Evolutionary conservation across 129 eudicot species (phyloP).

Genomic region (Oenanthe sinensis): DNA sequence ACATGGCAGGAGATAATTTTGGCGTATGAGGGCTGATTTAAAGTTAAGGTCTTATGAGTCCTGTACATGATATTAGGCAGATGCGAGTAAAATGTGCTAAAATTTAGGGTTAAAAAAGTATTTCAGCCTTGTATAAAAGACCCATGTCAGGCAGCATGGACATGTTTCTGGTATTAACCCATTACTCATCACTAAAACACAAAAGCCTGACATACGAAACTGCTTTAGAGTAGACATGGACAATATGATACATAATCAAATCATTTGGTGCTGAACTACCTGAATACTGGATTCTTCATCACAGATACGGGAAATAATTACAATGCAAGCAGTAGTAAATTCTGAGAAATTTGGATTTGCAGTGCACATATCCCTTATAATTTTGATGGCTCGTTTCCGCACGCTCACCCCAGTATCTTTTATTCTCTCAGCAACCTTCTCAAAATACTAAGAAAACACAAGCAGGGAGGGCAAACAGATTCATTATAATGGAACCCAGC

Average conservation of each 20-base stretch:
- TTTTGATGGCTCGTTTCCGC: constrained; percentile 91
- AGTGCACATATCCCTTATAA: constrained; percentile 91
- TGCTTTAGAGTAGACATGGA: background rate
- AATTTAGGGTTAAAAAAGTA: background rate
- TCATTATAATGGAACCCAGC: background rate
- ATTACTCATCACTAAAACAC: background rate
- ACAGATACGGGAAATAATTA: constrained; percentile 81
- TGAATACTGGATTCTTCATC: constrained; percentile 98
- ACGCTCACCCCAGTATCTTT: constrained; percentile 98
- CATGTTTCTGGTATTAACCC: background rate
- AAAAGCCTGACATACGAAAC: background rate
- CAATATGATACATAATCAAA: background rate
- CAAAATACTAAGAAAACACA: constrained; percentile 56
- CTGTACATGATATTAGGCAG: background rate
- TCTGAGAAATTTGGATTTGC: constrained; percentile 63
- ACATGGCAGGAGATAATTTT: background rate
- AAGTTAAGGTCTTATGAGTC: background rate
- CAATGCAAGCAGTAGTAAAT: constrained; percentile 76
- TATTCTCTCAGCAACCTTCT: constrained; percentile 94
- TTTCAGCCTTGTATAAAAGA: background rate
- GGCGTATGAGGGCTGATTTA: background rate
- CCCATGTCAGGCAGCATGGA: background rate
- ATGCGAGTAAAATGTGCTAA: background rate
- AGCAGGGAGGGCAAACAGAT: constrained; percentile 7
- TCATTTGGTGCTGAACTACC: constrained; percentile 35